Base-by-base conservation (phyloP, 1,139 yeast genomes). In the Saccharomyces hybrid region DNA sequence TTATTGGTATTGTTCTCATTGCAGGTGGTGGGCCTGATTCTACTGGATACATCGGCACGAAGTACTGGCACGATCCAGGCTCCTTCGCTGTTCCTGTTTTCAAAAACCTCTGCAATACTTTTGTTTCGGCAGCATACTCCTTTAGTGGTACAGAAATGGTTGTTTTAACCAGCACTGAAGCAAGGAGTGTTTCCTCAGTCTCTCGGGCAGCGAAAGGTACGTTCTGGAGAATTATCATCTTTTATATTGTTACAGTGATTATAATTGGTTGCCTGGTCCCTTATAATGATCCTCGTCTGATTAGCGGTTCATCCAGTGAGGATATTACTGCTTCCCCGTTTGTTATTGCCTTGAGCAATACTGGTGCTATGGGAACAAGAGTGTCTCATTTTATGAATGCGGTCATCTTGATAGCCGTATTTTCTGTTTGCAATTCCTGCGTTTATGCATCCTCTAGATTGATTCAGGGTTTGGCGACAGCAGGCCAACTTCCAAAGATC, bases 121-220 rank as follows among this genome's bases (percentile, higher is more conserved):
- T 89, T 62, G 88, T 89, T 52, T 80, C 86, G 9, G 91, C 95
- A 3, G 88, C 95, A 3, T 89, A 87, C 70, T 82, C 95, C 2
- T 84, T 86, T 63, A 88, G 89, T 46, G 95, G 95, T 61, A 81
- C 88, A 48, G 95, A 87, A 70, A 77, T 86, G 66, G 85, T 85
- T 56, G 95, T 95, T 54, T 75, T 89, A 60, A 90, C 95, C 23
- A 90, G 95, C 44, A 89, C 95, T 16, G 96, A 89, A 72, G 77
- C 76, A 48, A 34, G 42, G 8, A 82, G 86, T 69, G 96, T 96
- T 53, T 78, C 76, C 63, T 74, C 86, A 16, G 75, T 86, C 53
- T 89, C 91, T 54, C 73, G 75, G 56, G 89, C 90, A 41, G 80
- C 82, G 58, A 84, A 84, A 68, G 89, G 83, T 63, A 88, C 84